Percentiles rank a stretch among this genome's conserved stretches.
Conservation (phyloP, 352 stramenopile species). For the Pythium scleroteichum region DNA sequence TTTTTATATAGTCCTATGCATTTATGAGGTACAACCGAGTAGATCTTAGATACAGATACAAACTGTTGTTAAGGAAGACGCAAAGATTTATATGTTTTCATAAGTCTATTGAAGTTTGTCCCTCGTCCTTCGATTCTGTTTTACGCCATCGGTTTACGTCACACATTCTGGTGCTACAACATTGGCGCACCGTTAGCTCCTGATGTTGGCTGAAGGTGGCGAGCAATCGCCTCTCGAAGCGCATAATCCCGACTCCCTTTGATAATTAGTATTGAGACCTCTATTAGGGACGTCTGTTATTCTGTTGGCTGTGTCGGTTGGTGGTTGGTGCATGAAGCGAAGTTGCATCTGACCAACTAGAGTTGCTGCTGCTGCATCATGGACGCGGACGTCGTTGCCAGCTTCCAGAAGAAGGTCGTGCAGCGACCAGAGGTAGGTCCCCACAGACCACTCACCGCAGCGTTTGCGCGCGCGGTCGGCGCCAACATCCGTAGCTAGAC, state of each 20-base stretch:
- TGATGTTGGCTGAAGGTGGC: constrained; percentile 7
- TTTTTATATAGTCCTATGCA: constrained; percentile 5
- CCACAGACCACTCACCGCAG: not conserved
- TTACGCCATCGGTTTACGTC: constrained; percentile 35
- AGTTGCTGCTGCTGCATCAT: constrained; percentile 31
- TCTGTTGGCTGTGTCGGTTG: constrained; percentile 27
- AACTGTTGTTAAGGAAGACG: not conserved
- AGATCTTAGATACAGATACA: not conserved
- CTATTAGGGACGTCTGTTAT: constrained; percentile 17
- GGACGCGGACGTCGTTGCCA: constrained; percentile 57
- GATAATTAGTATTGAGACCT: constrained; percentile 14
- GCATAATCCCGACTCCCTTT: not conserved
- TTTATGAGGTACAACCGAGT: not conserved
- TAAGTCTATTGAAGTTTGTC: constrained; percentile 27
- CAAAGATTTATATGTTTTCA: constrained; percentile 3
- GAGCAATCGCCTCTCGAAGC: not conserved
- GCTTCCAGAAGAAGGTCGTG: constrained; percentile 71
- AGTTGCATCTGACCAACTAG: constrained; percentile 23
- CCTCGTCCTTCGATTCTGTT: constrained; percentile 22
- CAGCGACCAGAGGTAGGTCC: constrained; percentile 63
- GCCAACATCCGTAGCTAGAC: too few relatives aligned
- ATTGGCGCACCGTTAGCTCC: constrained; percentile 10
- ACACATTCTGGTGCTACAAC: constrained; percentile 11
- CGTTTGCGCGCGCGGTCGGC: too few relatives aligned
- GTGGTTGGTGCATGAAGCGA: constrained; percentile 31